Evolutionary conservation across 495 filamentous ascomycete species (phyloP), one percentile per base, ranked within the genome.

Genomic region (Daldinia caldariorum): DNA sequence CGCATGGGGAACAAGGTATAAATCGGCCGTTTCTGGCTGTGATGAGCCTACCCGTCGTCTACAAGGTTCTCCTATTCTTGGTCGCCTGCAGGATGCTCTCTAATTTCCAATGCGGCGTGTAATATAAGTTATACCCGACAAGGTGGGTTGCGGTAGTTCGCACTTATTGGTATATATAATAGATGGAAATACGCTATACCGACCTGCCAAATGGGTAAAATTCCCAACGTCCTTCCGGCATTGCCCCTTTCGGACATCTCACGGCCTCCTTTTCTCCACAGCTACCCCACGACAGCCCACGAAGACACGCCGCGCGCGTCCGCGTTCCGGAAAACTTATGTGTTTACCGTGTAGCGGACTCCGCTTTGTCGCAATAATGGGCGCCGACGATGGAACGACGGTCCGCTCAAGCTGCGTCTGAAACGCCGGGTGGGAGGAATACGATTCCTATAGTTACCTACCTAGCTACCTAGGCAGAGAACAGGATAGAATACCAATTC

Each of bases 351-450:
- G 26, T 32, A 51, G 58, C 29, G 45, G 37, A 53, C n/a, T 57
- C 38, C 67, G 51, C 31, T 49, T 65, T 59, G 58, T 64, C 37
- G 61, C 58, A 53, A 37, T 29, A 35, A 51, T 43, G 57, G 50
- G 34, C 43, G 57, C 62, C 68, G 68, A 74, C 65, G 63, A 64
- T 74, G 74, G 74, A 74, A 63, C 70, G 68, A 65, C 74, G 74
- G 71, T 61, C 71, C 68, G 71, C 51, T 32, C 39, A 51, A 32
- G 41, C 26, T 56, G 5, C 18, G 37, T 41, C 56, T 56, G 49
- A 29, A 59, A 39, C 62, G 35, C 51, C 32, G 51, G 65, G 54
- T 49, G n/a, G 31, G 43, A 59, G 34, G 53, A 47, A 50, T 38
- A 50, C 61, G 14, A 49, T 66, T 45, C 31, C 16, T 62, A 49